phyloP scores from a whole-genome alignment of 257 asterid species.

The Datura wrightii region DNA sequence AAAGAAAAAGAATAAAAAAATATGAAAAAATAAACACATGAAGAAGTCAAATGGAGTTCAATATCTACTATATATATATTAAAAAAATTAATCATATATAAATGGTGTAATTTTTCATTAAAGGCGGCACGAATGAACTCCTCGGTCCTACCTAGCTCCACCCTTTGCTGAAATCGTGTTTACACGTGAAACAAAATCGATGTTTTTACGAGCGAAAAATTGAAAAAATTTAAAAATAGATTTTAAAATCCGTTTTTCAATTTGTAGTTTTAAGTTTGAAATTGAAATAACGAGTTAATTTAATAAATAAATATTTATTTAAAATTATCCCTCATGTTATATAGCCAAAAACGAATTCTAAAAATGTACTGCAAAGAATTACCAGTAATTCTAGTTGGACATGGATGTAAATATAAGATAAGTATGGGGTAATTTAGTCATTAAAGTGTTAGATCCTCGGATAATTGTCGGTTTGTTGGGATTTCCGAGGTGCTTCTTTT shows the following conservation, averaged over 20 bases:
- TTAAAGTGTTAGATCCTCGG: neutral
- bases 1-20: too few relatives aligned
- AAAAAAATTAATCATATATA: too few relatives aligned
- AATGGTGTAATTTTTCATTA: too few relatives aligned
- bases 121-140: too few relatives aligned
- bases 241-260: neutral
- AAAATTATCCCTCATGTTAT: neutral
- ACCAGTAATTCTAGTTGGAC: neutral
- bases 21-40: too few relatives aligned
- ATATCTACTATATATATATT: too few relatives aligned
- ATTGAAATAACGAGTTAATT: neutral
- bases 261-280: fast-evolving
- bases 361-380: neutral
- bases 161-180: neutral
- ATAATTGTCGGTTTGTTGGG: neutral
- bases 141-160: too few relatives aligned
- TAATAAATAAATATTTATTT: neutral
- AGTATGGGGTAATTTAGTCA: neutral
- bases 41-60: too few relatives aligned
- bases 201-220: neutral
- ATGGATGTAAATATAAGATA: neutral
- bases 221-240: neutral
- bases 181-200: neutral
- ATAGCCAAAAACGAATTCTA: too few relatives aligned
- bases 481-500: slow-evolving; percentile 10